phyloP scores from a whole-genome alignment of 371 early-diverging fungal genomes.

The Apophysomyces variabilis region DNA sequence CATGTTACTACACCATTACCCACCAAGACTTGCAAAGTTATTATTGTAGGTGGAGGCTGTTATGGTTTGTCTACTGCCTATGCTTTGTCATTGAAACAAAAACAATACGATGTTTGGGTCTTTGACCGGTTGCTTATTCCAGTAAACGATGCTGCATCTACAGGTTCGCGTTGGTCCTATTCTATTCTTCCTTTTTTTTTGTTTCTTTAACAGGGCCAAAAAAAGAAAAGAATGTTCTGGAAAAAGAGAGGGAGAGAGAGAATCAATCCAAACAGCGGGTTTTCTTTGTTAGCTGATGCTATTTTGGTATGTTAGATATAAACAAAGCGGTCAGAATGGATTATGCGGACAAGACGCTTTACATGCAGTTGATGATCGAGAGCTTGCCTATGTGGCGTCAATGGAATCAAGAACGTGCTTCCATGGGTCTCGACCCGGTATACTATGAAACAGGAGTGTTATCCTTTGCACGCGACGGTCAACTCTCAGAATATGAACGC shows the following conservation, averaged over 20 bases:
- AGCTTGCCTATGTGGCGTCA: constrained; percentile 51
- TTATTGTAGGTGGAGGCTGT: constrained; percentile 59
- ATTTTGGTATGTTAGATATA: constrained; percentile 35
- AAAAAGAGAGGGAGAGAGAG: too few relatives aligned
- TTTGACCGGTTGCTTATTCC: constrained; percentile 51
- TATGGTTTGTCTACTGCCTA: constrained; percentile 61
- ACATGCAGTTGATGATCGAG: constrained; percentile 46
- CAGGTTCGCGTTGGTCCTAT: constrained; percentile 23
- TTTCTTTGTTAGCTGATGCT: too few relatives aligned
- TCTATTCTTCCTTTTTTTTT: too few relatives aligned
- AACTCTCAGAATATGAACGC: constrained; percentile 43
- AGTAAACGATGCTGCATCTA: constrained; percentile 48
- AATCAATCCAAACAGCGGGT: too few relatives aligned
- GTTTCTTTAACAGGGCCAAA: too few relatives aligned
- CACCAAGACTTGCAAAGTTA: constrained; percentile 24
- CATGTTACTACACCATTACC: too few relatives aligned
- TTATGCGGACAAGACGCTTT: constrained; percentile 50
- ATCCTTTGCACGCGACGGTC: constrained; percentile 30
- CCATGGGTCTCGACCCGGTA: constrained; percentile 28
- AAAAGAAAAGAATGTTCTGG: neutral
- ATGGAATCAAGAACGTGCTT: constrained; percentile 55
- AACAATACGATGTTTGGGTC: constrained; percentile 45
- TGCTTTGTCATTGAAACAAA: constrained; percentile 35
- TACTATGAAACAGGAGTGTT: constrained; percentile 48
- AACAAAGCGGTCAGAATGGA: constrained; percentile 58